Evolutionary conservation across 2,329 filamentous ascomycete species (phyloP), one percentile per base, ranked within the genome.

Genomic region (Colletotrichum sidae): DNA sequence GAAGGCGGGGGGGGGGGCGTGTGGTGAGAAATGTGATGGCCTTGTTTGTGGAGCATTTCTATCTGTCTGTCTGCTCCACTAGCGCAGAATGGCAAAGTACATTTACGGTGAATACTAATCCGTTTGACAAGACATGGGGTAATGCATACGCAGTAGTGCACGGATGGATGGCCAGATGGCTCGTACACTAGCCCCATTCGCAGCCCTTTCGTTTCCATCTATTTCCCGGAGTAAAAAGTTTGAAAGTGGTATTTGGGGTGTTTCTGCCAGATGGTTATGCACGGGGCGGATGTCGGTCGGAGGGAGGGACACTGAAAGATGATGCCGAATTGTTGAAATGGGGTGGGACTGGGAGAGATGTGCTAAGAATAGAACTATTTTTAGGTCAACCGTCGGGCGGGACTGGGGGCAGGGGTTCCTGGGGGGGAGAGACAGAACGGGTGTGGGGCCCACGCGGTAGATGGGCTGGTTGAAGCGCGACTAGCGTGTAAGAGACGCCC

Each of bases 301-400:
- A 8, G 46, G 39, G 15, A 13, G 33, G 34, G n/a, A 37, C 15
- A 15, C 17, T 45, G 25, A 13, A 25, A 34, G 46, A n/a, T 49
- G 46, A 12, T 49, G 15, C 44, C 25, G 25, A 25, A 25, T 25
- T 25, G 25, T 25, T 25, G 25, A 25, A 25, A 25, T 45, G 33
- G 8, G 37, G 53, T 54, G 15, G 35, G 8, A 35, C 13, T 10
- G 34, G 34, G 44, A 37, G 34, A 25, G 34, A 44, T 17, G n/a
- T 61, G 25, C 62, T 47, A 65, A 62, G 37, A 61, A 65, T 62
- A 62, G 58, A 50, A 33, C 37, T 52, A 51, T 55, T 51, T 65
- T 65, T 65, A 55, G 51, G 42, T 59, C 45, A 51, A 45, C 35
- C 54, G 45, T 37, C 42, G 6, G 13, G 35, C 55, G 17, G 45